Percentiles rank a stretch among this genome's conserved stretches.
Conservation (phyloP, 2,329 filamentous ascomycete genomes). For the Cladosporium sp. region DNA sequence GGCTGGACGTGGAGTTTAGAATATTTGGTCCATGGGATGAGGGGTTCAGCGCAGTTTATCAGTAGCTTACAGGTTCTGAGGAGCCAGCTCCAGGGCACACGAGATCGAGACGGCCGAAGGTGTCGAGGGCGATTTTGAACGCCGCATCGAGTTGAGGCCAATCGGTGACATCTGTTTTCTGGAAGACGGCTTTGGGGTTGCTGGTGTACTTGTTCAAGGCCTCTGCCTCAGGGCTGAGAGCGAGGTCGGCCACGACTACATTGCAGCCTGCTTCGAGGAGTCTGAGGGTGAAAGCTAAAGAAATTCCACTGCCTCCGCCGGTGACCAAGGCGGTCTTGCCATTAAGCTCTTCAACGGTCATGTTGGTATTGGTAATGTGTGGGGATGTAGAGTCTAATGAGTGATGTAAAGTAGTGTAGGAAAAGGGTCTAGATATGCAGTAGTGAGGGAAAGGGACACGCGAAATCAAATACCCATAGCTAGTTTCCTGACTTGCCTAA, state of each 20-base stretch:
- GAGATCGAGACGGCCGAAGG: slow-evolving; percentile 42
- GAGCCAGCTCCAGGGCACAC: slow-evolving; percentile 41
- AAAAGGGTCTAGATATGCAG: too few species aligned
- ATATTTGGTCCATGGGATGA: not conserved
- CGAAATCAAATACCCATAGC: too few species aligned
- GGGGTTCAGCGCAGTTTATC: too few species aligned
- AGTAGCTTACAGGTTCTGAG: slow-evolving; percentile 37
- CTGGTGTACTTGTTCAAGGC: slow-evolving; percentile 5
- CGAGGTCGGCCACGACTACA: slow-evolving; percentile 41
- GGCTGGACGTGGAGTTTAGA: slow-evolving; percentile 2
- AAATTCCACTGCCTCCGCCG: slow-evolving; percentile 34
- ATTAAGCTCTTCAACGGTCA: slow-evolving; percentile 26
- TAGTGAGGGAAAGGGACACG: not conserved
- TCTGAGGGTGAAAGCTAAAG: slow-evolving; percentile 2
- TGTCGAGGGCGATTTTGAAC: slow-evolving; percentile 41
- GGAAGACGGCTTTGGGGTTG: slow-evolving; percentile 34
- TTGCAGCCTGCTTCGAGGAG: slow-evolving; percentile 22
- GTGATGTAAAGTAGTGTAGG: too few species aligned
- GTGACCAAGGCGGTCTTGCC: slow-evolving; percentile 41
- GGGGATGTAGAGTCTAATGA: too few species aligned
- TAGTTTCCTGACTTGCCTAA: too few species aligned
- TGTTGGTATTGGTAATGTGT: not conserved
- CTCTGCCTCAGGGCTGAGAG: slow-evolving; percentile 39
- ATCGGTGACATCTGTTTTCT: slow-evolving; percentile 42
- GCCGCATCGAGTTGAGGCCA: slow-evolving; percentile 45